A percentile compares a stretch with the other conserved stretches of the same genome.
Conservation (phyloP, 2,329 filamentous ascomycete genomes). For the Zymoseptoria brevis region DNA sequence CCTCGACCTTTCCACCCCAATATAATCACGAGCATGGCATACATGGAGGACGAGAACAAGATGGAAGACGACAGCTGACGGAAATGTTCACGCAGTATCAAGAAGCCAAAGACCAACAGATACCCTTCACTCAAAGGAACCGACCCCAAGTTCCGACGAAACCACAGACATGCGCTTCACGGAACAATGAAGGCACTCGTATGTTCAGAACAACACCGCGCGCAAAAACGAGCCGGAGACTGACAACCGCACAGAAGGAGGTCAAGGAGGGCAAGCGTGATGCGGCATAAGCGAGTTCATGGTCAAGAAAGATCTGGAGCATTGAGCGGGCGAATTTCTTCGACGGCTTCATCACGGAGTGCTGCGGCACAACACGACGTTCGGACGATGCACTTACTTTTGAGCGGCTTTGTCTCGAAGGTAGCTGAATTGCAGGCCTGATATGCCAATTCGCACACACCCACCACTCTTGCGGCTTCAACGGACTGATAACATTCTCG, state of each 20-base stretch:
- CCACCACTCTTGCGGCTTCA: neutral
- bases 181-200: slow-evolving; percentile 97
- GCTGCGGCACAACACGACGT: slow-evolving; percentile 8
- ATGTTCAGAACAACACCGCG: slow-evolving; percentile 37
- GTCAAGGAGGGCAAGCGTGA: slow-evolving; percentile 93
- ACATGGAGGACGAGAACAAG: neutral
- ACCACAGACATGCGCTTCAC: slow-evolving; percentile 99
- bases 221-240: slow-evolving; percentile 1
- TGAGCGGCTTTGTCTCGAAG: slow-evolving; percentile 1
- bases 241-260: slow-evolving; percentile 67
- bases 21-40: neutral
- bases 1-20: neutral
- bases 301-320: slow-evolving; percentile 11
- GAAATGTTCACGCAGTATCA: slow-evolving; percentile 61
- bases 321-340: slow-evolving; percentile 8
- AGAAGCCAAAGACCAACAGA: slow-evolving; percentile 99
- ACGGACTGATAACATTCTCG: neutral
- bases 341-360: slow-evolving; percentile 8
- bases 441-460: slow-evolving; percentile 5
- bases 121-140: slow-evolving; percentile 98
- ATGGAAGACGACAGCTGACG: slow-evolving; percentile 6
- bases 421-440: slow-evolving; percentile 21
- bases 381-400: slow-evolving; percentile 6
- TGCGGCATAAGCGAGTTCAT: slow-evolving; percentile 54
- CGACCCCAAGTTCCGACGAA: slow-evolving; percentile 99